Evolutionary conservation across 2,329 filamentous ascomycete species (phyloP).

Genomic region (Alternaria arborescens): DNA sequence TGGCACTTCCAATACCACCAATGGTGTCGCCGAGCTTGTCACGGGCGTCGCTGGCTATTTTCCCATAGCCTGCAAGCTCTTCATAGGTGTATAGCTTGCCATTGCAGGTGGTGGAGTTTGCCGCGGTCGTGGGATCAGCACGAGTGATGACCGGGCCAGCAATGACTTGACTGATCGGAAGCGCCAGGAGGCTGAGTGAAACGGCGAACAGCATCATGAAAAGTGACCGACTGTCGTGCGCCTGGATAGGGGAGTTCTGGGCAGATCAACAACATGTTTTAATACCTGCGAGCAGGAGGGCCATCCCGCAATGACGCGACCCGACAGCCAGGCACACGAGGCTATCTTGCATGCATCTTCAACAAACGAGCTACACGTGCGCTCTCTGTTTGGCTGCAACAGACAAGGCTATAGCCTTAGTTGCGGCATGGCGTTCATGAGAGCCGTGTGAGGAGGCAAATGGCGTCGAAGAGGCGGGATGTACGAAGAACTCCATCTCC

Average conservation of each 20-base stretch:
- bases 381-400: slow-evolving; percentile 26
- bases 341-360: slow-evolving; percentile 2
- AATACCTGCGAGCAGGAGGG: slow-evolving; percentile 12
- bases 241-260: slow-evolving; percentile 7
- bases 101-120: slow-evolving; percentile 61
- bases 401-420: slow-evolving; percentile 1
- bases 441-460: slow-evolving; percentile 3
- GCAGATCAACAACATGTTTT: slow-evolving; percentile 18
- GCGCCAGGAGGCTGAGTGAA: slow-evolving; percentile 27
- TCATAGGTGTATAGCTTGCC: slow-evolving; percentile 71
- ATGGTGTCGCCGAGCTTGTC: slow-evolving; percentile 76
- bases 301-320: slow-evolving; percentile 16
- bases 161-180: slow-evolving; percentile 24
- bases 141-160: slow-evolving; percentile 26
- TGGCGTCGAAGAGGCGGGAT: slow-evolving; percentile 11
- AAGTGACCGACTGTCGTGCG: slow-evolving; percentile 22
- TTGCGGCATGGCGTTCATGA: slow-evolving; percentile 10
- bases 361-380: not conserved
- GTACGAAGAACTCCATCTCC: slow-evolving; percentile 22
- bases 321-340: slow-evolving; percentile 12
- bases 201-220: slow-evolving; percentile 31
- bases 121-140: slow-evolving; percentile 9
- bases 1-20: slow-evolving; percentile 71
- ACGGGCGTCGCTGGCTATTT: slow-evolving; percentile 63
- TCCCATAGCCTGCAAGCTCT: slow-evolving; percentile 72